Evolutionary conservation across 129 eudicot species (phyloP).

Genomic region (Kitagawia praeruptora): DNA sequence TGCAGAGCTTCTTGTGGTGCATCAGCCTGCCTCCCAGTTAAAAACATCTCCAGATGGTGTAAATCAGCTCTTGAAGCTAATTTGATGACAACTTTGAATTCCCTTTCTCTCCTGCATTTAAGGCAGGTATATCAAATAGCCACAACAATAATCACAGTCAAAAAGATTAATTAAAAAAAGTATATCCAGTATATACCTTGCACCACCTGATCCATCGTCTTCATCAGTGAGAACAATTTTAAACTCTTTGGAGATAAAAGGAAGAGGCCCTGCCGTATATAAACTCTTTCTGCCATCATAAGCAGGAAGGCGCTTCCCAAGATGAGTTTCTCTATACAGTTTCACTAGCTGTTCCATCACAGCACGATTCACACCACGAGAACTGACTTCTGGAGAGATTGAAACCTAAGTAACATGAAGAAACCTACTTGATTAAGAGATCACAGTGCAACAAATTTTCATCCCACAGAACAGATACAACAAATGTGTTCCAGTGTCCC

Average conservation of each 20-base stretch:
- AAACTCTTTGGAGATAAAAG: conserved; percentile 68
- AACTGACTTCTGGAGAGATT: conserved; percentile 80
- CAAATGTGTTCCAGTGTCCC: neutral
- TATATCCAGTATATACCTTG: conserved; percentile 36
- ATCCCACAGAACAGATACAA: neutral
- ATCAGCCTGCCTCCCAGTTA: conserved; percentile 86
- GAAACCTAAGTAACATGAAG: conserved; percentile 52
- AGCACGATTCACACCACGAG: conserved; percentile 96
- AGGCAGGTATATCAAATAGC: conserved; percentile 2
- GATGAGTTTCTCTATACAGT: conserved; percentile 62
- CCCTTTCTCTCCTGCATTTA: conserved; percentile 66
- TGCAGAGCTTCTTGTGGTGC: conserved; percentile 97
- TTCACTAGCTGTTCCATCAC: conserved; percentile 74
- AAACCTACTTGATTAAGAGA: neutral
- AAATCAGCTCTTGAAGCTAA: conserved; percentile 85
- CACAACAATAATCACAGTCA: neutral
- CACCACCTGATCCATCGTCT: conserved; percentile 68
- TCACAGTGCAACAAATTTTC: too few relatives aligned
- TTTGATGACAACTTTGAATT: conserved; percentile 78
- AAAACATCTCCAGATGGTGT: conserved; percentile 76
- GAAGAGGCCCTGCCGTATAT: conserved; percentile 92
- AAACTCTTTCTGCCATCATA: conserved; percentile 96
- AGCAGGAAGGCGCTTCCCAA: conserved; percentile 87
- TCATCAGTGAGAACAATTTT: conserved; percentile 69
- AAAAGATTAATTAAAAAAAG: neutral